A percentile compares a stretch with the other conserved stretches of the same genome.
phyloP scores from a whole-genome alignment of 164 flowering plant species.

The Macadamia integrifolia region DNA sequence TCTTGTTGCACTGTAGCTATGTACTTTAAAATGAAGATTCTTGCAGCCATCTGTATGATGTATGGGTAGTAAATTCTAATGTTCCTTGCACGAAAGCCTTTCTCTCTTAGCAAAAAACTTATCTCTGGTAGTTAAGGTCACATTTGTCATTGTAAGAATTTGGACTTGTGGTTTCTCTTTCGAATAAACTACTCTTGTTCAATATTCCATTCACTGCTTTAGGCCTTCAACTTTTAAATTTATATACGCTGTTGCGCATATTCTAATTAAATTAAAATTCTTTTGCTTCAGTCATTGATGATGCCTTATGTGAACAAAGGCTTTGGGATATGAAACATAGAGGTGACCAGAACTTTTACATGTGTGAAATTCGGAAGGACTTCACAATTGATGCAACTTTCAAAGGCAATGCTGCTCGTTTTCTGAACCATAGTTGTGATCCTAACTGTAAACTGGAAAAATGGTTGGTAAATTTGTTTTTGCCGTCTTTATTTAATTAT shows the following conservation, averaged over 20 bases:
- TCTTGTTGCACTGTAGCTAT: too few relatives aligned
- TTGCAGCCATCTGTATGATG: too few relatives aligned
- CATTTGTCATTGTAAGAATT: too few relatives aligned
- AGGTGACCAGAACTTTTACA: slow-evolving; percentile 71
- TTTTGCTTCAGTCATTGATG: slow-evolving; percentile 70
- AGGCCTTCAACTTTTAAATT: not conserved
- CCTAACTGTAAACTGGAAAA: slow-evolving; percentile 90
- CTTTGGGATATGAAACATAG: slow-evolving; percentile 88
- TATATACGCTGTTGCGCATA: not conserved
- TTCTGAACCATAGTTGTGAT: slow-evolving; percentile 86
- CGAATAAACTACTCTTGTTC: too few relatives aligned
- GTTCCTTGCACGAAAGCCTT: too few relatives aligned
- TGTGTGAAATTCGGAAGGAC: slow-evolving; percentile 87
- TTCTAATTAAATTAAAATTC: not conserved
- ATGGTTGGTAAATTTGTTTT: slow-evolving; percentile 46
- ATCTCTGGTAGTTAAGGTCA: too few relatives aligned
- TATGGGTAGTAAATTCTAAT: too few relatives aligned
- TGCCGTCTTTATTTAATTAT: not conserved
- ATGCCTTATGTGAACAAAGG: slow-evolving; percentile 77
- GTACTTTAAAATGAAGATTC: too few relatives aligned
- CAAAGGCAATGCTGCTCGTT: slow-evolving; percentile 83
- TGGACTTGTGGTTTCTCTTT: too few relatives aligned
- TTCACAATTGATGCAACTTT: slow-evolving; percentile 94
- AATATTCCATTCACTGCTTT: not conserved
- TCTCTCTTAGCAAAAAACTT: too few relatives aligned